A percentile compares a stretch with the other conserved stretches of the same genome.
Conservation (phyloP, 352 stramenopile species). For the Bremia lactucae region DNA sequence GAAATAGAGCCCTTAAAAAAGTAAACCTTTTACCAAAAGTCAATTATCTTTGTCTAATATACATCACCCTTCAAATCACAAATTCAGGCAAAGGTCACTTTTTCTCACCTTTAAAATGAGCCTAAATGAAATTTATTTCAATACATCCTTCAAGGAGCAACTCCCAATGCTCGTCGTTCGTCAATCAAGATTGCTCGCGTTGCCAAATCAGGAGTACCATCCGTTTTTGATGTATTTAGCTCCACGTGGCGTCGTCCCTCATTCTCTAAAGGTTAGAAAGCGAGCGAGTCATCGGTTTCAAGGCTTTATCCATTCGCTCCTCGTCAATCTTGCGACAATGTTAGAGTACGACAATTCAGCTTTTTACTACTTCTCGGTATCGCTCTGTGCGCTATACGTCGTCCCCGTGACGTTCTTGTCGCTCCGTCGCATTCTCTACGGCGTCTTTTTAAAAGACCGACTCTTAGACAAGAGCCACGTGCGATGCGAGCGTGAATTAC, state of each 20-base stretch:
- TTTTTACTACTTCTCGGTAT: slow-evolving; percentile 99
- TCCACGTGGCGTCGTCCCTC: slow-evolving; percentile 18
- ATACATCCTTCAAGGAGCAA: too few species aligned
- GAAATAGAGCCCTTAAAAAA: too few species aligned
- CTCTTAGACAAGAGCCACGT: slow-evolving; percentile 79
- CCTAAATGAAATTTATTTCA: too few species aligned
- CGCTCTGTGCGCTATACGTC: slow-evolving; percentile 92
- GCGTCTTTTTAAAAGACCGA: slow-evolving; percentile 81
- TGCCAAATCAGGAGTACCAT: too few species aligned
- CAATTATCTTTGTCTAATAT: too few species aligned
- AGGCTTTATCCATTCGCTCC: slow-evolving; percentile 8
- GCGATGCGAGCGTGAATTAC: slow-evolving; percentile 73
- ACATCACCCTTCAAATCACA: too few species aligned
- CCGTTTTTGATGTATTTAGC: slow-evolving; percentile 1
- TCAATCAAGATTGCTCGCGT: too few species aligned
- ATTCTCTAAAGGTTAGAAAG: slow-evolving; percentile 1
- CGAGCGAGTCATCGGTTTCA: not conserved
- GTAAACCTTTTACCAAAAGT: too few species aligned
- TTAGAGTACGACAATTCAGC: slow-evolving; percentile 99
- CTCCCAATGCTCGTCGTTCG: too few species aligned
- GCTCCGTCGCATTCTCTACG: slow-evolving; percentile 77
- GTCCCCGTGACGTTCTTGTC: slow-evolving; percentile 91
- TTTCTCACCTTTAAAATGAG: too few species aligned
- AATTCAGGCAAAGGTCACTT: too few species aligned
- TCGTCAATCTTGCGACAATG: slow-evolving; percentile 43